Base-by-base conservation (phyloP, 1,284 basidiomycete genomes). In the Papiliotrema fonsecae region DNA sequence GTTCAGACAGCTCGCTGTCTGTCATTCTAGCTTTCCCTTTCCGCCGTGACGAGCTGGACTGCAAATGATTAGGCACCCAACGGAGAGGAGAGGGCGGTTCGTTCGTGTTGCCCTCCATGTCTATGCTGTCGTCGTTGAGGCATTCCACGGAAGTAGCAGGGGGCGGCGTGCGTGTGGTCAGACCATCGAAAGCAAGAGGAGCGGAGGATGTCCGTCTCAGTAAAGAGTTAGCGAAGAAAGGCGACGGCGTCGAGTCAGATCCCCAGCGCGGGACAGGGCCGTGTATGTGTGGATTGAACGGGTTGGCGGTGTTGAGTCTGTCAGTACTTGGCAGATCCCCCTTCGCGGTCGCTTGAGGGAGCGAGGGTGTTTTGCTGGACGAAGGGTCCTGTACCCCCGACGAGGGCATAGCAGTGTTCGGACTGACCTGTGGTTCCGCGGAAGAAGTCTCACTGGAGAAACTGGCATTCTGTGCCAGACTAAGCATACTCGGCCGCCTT, bases 401-500 rank as follows among this genome's bases (percentile, higher is more conserved):
- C 16, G 45, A 6, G 9, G 45, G 30, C 11, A 36, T 42, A 16
- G 42, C 32, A 30, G 30, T 31, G 10, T 18, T 25, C 19, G 22
- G 53, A n/a, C 38, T 30, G 55, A 54, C 11, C n/a, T n/a, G 45
- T 38, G 16, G 39, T 30, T 32, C 31, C n/a, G n/a, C n/a, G n/a
- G n/a, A n/a, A n/a, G n/a, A n/a, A n/a, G n/a, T n/a, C 32, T 18
- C 42, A 43, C 4, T 40, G 2, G 38, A 35, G 28, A 57, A 57
- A 34, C 58, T 57, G 7, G 58, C 47, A 11, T 56, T 60, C 39
- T 65, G 60, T 6, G 60, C 54, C 19, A 65, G 45, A 36, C 60
- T 60, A 10, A 71, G 50, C 54, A 69, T 56, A 14, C 65, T 67
- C 2, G 67, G 67, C 39, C 69, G 49, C 4, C 69, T 51, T 7